Base-by-base conservation (phyloP, 495 filamentous ascomycete genomes). In the Poronia punctata region DNA sequence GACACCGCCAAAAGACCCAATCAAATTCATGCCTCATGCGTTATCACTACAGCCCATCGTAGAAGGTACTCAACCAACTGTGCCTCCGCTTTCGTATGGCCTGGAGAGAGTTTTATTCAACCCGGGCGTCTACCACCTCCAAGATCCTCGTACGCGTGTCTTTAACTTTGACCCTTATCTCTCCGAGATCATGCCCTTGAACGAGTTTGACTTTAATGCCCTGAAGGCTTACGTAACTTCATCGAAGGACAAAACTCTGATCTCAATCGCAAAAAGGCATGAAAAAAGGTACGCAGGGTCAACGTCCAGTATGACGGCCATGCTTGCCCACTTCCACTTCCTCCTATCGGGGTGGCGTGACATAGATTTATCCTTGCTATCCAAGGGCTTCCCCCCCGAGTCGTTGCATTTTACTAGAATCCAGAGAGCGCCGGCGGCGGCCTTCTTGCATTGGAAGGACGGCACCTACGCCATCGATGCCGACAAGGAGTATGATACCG, bases 161-260 rank as follows among this genome's bases (percentile, higher is more conserved):
- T 97, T 74, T 68, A 97, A 97, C 56, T 97, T 97, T 54, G 88
- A 97, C 53, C 92, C 92, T 1, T 95, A 95, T 55, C 74, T 97
- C 17, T 78, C 86, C 35, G 75, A 75, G 38, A 90, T 97, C 54
- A 94, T 95, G 87, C 88, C 88, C 2, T 79, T 89, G 1, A 66
- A 72, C 1, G 86, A 97, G 57, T 97, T 99, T 46, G 86, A 99
- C 54, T 97, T 94, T 56, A 73, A 81, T 44, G 78, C 88, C 2
- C 60, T 97, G 16, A 86, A 84, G 57, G 65, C 75, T 18, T 97
- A 92, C 53, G 77, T 95, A 46, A 92, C 88, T 0, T 94, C 90
- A 2, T 97, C 93, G 2, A 77, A 80, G 52, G 92, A 99, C 56
- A 60, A 64, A 4, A 75, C 64, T 1, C 76, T 97, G 17, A 69